Conservation (phyloP, 345 rosid genomes). For the Pistacia integerrima region DNA sequence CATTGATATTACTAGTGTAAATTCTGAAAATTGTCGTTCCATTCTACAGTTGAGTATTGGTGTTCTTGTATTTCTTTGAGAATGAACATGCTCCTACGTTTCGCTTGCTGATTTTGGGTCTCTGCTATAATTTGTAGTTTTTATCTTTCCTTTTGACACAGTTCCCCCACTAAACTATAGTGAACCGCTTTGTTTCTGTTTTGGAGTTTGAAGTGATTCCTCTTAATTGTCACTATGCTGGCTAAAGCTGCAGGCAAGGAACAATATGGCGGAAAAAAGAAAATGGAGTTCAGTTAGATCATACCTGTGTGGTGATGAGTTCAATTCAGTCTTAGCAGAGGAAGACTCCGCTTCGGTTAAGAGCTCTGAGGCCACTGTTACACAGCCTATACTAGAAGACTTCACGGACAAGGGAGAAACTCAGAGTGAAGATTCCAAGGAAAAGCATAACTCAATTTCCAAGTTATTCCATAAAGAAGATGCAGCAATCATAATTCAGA, state of each 20-base stretch:
- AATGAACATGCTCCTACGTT: too few relatives aligned
- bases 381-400: conserved; percentile 37
- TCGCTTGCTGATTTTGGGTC: not conserved
- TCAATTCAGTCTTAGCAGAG: conserved; percentile 73
- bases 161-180: not conserved
- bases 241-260: conserved; percentile 47
- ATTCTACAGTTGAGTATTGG: too few relatives aligned
- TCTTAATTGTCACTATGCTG: conserved; percentile 2
- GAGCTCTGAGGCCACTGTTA: conserved; percentile 55
- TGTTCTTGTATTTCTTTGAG: too few relatives aligned
- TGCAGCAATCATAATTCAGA: conserved; percentile 75
- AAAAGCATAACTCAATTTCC: conserved; percentile 52
- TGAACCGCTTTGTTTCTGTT: too few relatives aligned
- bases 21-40: not conserved
- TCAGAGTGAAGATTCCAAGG: conserved; percentile 36
- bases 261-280: conserved; percentile 49
- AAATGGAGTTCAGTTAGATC: conserved; percentile 72
- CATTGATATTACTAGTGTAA: not conserved
- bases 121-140: not conserved
- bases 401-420: conserved; percentile 23
- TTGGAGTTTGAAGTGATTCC: not conserved
- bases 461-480: conserved; percentile 59
- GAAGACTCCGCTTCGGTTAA: conserved; percentile 71
- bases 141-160: not conserved
- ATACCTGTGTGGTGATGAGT: conserved; percentile 76